Percentiles rank a stretch among this genome's conserved stretches.
phyloP scores from a whole-genome alignment of 1,139 yeast species.

The Pichia sp. region DNA sequence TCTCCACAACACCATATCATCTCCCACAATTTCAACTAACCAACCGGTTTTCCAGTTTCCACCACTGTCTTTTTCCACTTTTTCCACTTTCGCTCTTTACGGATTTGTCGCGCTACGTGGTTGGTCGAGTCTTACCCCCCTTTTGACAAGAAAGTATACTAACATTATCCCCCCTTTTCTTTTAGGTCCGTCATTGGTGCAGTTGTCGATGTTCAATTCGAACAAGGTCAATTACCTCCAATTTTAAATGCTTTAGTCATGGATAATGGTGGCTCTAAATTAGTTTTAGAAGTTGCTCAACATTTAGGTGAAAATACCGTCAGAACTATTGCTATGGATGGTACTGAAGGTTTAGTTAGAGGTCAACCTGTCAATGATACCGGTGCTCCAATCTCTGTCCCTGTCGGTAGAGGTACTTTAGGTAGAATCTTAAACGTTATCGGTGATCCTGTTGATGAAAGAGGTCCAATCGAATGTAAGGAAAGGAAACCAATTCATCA shows the following conservation, averaged over 20 bases:
- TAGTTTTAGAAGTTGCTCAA: constrained; percentile 97
- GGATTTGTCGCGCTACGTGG: no score
- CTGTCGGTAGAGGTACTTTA: constrained; percentile 98
- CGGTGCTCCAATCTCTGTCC: constrained; percentile 97
- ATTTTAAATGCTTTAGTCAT: constrained; percentile 94
- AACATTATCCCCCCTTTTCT: constrained; percentile 6
- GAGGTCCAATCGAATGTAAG: constrained; percentile 94
- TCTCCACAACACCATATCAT: no score
- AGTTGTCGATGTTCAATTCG: constrained; percentile 98
- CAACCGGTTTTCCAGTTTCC: no score
- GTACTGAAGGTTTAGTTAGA: constrained; percentile 99
- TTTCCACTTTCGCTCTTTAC: no score
- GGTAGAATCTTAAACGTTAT: constrained; percentile 98
- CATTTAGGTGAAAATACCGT: constrained; percentile 99
- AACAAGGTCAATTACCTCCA: constrained; percentile 94
- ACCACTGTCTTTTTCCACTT: no score
- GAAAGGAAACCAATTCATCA: constrained; percentile 97
- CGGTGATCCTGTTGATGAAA: constrained; percentile 99
- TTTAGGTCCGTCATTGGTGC: constrained; percentile 98
- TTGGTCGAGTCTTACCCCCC: no score
- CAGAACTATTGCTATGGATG: constrained; percentile 99
- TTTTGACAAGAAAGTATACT: constrained; percentile 3
- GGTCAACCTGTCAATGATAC: constrained; percentile 90
- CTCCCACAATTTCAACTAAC: no score
- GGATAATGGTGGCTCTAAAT: constrained; percentile 59